phyloP scores from a whole-genome alignment of 164 flowering plant genomes.

The Litsea cubeba region DNA sequence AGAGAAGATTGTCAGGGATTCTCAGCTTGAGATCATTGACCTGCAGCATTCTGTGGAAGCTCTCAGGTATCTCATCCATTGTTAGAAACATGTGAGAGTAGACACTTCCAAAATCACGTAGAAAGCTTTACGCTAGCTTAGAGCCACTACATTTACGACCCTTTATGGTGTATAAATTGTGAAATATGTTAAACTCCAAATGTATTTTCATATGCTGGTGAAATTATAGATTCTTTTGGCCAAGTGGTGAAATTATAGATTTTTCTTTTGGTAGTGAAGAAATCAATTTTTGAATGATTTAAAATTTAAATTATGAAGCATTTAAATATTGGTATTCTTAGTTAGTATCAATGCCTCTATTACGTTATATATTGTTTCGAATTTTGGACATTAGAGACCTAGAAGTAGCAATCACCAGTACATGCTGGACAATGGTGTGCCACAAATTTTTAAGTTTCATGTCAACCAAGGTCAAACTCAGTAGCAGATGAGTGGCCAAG shows the following conservation, averaged over 20 bases:
- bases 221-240: not conserved
- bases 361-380: not conserved
- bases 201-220: not conserved
- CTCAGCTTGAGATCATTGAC: constrained; percentile 85
- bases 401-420: too few species aligned
- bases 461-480: too few species aligned
- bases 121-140: too few species aligned
- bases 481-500: too few species aligned
- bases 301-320: too few species aligned
- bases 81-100: not conserved
- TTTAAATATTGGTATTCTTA: too few species aligned
- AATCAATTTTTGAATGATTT: not conserved
- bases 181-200: not conserved
- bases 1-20: constrained; percentile 81
- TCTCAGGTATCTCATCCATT: constrained; percentile 48
- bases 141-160: too few species aligned
- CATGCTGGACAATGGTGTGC: too few species aligned
- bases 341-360: too few species aligned
- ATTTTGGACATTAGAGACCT: not conserved
- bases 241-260: too few species aligned
- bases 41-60: constrained; percentile 73
- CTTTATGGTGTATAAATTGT: not conserved
- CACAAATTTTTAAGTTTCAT: too few species aligned
- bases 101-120: not conserved
- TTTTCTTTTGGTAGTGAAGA: not conserved